Evolutionary conservation across 148 eudicot species (phyloP).

Genomic region (Rhododendron simsii): DNA sequence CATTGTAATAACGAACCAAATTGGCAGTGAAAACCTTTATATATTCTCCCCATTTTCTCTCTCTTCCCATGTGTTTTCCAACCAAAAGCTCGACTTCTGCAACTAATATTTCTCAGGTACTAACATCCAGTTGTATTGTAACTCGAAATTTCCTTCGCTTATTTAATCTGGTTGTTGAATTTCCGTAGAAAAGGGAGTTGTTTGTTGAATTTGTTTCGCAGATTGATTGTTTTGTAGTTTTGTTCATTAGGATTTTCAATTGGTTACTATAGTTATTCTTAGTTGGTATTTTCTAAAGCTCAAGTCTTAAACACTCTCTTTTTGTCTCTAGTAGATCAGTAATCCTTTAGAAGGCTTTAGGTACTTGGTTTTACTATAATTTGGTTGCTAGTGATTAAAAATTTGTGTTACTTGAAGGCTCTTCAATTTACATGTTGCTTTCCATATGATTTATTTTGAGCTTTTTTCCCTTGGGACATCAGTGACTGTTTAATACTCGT

Average conservation of each 20-base stretch:
- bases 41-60: neutral
- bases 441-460: neutral
- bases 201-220: neutral
- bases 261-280: neutral
- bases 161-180: no score
- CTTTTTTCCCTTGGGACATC: neutral
- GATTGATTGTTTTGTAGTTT: neutral
- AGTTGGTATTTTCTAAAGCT: neutral
- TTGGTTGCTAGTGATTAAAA: no score
- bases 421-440: neutral
- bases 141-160: no score
- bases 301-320: neutral
- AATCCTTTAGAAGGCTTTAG: neutral
- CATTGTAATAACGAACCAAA: neutral
- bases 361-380: neutral
- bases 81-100: neutral
- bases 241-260: neutral
- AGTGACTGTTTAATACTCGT: neutral
- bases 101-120: constrained; percentile 1
- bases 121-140: neutral
- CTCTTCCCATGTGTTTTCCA: neutral
- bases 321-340: neutral
- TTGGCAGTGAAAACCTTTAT: neutral
- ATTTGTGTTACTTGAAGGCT: neutral
- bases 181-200: neutral